Evolutionary conservation across 371 early-diverging fungal genomes (phyloP).

Genomic region (Nematocida ironsii): DNA sequence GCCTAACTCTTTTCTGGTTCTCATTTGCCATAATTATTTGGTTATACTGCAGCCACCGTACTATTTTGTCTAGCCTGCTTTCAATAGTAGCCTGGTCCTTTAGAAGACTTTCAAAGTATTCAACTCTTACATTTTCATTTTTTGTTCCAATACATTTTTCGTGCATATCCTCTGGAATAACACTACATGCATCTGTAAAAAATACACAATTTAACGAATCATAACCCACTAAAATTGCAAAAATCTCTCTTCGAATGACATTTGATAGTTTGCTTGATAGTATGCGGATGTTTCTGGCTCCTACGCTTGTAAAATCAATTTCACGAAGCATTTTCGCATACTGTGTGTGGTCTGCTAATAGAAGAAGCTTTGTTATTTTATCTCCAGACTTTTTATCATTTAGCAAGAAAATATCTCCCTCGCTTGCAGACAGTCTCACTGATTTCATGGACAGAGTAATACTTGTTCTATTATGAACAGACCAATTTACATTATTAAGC

Average conservation of each 20-base stretch:
- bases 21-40: conserved; percentile 36
- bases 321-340: conserved; percentile 5
- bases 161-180: background rate
- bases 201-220: conserved; percentile 17
- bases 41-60: conserved; percentile 26
- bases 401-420: conserved; percentile 10
- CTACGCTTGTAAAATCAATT: conserved; percentile 6
- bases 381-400: conserved; percentile 38
- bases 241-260: background rate
- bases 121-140: conserved; percentile 35
- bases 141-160: background rate
- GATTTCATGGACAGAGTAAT: background rate
- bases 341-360: background rate
- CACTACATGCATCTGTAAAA: background rate
- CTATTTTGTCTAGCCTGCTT: background rate
- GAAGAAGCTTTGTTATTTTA: conserved; percentile 22
- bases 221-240: background rate
- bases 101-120: conserved; percentile 44
- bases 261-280: conserved; percentile 13
- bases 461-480: conserved; percentile 4
- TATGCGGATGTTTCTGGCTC: conserved; percentile 32
- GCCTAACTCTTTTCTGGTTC: conserved; percentile 32
- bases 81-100: background rate
- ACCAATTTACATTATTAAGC: conserved; percentile 18
- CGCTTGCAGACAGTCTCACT: background rate